Base-by-base conservation (phyloP, 2,329 filamentous ascomycete species). In the Cladophialophora psammophila region DNA sequence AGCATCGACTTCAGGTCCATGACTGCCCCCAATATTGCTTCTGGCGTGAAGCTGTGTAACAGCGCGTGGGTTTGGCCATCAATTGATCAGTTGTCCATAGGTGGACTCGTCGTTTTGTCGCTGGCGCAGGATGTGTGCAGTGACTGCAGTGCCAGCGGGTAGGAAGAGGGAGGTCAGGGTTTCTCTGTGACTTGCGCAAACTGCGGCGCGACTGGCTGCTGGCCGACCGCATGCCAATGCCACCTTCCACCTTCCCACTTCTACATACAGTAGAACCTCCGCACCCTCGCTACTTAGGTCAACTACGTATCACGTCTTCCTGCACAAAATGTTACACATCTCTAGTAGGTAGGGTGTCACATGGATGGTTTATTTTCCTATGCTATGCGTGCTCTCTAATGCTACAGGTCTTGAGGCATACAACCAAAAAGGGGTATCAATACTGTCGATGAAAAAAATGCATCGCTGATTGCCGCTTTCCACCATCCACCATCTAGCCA, bases 1-100 rank as follows among this genome's bases (percentile, higher is more conserved):
- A 74, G 72, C 70, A 74, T 73, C 56, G 71, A 72, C 68, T 71
- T 72, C 60, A 74, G 70, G 57, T 74, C 72, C 72, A 74, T 74
- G 61, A 61, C 59, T 66, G 66, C 64, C 54, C 59, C 57, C 61
- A 60, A 68, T 61, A 57, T 40, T 65, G 57, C 65, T 64, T 66
- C 63, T 70, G 68, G 68, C 64, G 63, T 67, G 62, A 40, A 70
- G 65, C 63, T 68, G 68, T 67, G 69, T 70, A 68, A 70, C 68
- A 66, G 67, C 67, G 53, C 60, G 53, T 57, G 40, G 63, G 53
- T 58, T 40, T 64, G 63, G 63, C 67, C 67, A 69, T 69, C 60
- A 69, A 69, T 57, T 58, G 50, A 58, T 56, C 48, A 63, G 38
- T 63, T 35, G 63, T 62, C 63, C 67, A 66, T 66, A 50, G 45